Percentiles rank a stretch among this genome's conserved stretches.
These are phyloP conservation scores for Nicotiana tomentosiformis DNA, from an alignment of 257 asterid genomes.

Conservation along the genomic window DNA sequence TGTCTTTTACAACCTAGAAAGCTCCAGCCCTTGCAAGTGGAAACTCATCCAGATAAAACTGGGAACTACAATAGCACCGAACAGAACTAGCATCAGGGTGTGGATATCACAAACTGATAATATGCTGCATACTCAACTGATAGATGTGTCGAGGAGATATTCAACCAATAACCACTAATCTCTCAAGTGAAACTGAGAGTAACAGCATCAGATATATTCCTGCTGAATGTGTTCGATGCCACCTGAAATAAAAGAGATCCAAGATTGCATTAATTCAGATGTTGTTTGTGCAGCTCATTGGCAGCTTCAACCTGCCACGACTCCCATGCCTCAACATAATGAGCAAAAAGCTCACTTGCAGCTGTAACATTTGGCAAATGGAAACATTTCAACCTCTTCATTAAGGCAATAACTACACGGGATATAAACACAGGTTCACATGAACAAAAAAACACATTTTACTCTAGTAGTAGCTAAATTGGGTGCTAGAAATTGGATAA, in stretches of 20 bases:
- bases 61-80: background rate
- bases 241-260: constrained; percentile 7
- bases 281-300: constrained; percentile 26
- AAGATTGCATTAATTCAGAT: constrained; percentile 15
- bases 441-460: background rate
- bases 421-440: background rate
- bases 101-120: background rate
- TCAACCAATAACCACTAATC: background rate
- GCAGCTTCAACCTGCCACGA: constrained; percentile 47
- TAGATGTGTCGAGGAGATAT: background rate
- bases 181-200: constrained; percentile 1
- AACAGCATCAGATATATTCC: background rate
- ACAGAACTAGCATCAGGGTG: background rate
- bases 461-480: background rate
- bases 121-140: background rate
- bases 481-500: background rate
- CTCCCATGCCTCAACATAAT: constrained; percentile 59
- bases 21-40: background rate
- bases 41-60: background rate
- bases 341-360: constrained; percentile 37
- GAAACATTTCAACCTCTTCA: constrained; percentile 7
- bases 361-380: constrained; percentile 37
- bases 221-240: background rate
- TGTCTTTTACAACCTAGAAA: background rate
- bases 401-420: background rate